phyloP scores from a whole-genome alignment of 176 grass and related monocot species.

The Zoysia japonica region DNA sequence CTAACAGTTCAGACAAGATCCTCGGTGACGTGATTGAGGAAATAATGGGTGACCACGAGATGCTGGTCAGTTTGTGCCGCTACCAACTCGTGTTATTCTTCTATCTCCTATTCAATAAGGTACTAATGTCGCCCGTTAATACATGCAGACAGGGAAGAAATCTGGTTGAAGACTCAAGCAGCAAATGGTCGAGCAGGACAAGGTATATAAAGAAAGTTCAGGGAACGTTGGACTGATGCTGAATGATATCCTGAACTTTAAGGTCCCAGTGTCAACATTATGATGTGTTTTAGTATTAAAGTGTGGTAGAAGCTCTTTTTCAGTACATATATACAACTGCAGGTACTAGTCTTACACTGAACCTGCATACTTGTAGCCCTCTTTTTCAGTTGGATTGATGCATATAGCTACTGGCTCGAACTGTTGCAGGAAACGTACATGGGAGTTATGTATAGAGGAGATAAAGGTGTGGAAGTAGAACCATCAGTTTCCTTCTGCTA shows the following conservation, averaged over 20 bases:
- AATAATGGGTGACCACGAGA: conserved; percentile 92
- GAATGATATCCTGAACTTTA: conserved; percentile 1
- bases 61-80: conserved; percentile 64
- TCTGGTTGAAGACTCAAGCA: conserved; percentile 29
- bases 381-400: not conserved
- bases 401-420: conserved; percentile 4
- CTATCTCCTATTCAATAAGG: not conserved
- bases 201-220: conserved; percentile 3
- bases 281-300: not conserved
- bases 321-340: not conserved
- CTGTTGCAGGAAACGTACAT: conserved; percentile 1
- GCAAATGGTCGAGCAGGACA: not conserved
- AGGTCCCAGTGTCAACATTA: not conserved
- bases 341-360: not conserved
- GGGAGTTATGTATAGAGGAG: not conserved
- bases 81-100: conserved; percentile 20
- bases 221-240: not conserved
- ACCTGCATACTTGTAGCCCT: not conserved
- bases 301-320: not conserved
- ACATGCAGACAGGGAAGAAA: conserved; percentile 57
- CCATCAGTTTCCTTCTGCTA: not conserved
- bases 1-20: conserved; percentile 81
- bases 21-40: conserved; percentile 82
- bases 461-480: not conserved
- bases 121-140: not conserved